These are phyloP conservation scores for Candida ponderosae DNA, from an alignment of 805 yeast genomes.

Conservation along the genomic window DNA sequence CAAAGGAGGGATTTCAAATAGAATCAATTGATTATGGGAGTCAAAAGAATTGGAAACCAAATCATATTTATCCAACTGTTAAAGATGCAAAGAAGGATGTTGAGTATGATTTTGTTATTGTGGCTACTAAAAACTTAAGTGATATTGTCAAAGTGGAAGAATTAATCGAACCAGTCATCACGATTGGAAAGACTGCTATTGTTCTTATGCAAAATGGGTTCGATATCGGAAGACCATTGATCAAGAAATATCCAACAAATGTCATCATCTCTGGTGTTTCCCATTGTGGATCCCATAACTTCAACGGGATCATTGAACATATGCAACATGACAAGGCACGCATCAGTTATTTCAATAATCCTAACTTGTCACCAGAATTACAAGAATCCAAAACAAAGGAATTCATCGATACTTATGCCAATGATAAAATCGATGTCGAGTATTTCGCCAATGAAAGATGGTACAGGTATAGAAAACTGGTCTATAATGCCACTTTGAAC, in stretches of 20 bases:
- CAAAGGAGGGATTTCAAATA: conserved; percentile 46
- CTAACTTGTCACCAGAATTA: conserved; percentile 21
- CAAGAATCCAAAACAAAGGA: conserved; percentile 24
- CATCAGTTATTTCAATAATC: conserved; percentile 15
- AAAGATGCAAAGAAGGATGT: conserved; percentile 36
- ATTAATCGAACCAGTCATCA: conserved; percentile 41
- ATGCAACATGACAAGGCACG: conserved; percentile 33
- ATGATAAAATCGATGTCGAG: conserved; percentile 29
- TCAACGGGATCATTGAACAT: conserved; percentile 42
- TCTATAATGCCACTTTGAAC: conserved; percentile 60
- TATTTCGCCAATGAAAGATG: conserved; percentile 37
- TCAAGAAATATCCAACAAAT: conserved; percentile 39
- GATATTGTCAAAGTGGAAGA: conserved; percentile 52
- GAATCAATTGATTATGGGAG: conserved; percentile 58
- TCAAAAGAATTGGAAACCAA: conserved; percentile 49
- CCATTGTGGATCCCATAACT: conserved; percentile 51
- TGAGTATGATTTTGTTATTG: conserved; percentile 40
- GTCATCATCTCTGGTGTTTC: conserved; percentile 55
- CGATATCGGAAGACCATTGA: conserved; percentile 51
- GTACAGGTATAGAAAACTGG: conserved; percentile 55
- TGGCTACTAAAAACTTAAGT: conserved; percentile 59
- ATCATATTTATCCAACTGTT: conserved; percentile 37
- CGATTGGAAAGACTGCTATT: conserved; percentile 34
- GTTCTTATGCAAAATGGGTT: conserved; percentile 64
- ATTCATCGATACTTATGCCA: conserved; percentile 36